Evolutionary conservation across 495 filamentous ascomycete species (phyloP).

Genomic region (Entonaema liquescens): DNA sequence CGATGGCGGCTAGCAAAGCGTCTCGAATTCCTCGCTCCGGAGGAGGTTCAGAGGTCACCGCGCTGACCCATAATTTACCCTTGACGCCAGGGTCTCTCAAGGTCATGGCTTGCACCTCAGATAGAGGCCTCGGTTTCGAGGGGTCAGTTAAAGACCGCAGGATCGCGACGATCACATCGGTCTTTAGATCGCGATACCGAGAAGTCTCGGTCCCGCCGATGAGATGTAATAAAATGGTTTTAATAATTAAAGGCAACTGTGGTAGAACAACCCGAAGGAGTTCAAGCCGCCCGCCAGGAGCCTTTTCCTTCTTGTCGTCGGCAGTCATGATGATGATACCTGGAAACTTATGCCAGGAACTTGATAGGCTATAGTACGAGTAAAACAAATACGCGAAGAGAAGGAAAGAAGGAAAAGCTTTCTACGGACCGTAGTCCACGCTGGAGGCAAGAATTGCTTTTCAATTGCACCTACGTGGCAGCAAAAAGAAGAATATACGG

Average conservation of each 20-base stretch:
- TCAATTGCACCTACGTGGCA: background rate
- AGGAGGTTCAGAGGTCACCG: conserved; percentile 63
- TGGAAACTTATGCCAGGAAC: no score
- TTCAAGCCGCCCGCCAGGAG: conserved; percentile 31
- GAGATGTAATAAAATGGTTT: conserved; percentile 72
- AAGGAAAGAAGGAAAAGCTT: background rate
- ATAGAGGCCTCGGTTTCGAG: conserved; percentile 57
- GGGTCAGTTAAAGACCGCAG: conserved; percentile 66
- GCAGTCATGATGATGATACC: conserved; percentile 14
- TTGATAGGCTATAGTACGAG: no score
- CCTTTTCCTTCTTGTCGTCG: background rate
- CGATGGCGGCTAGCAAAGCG: conserved; percentile 70
- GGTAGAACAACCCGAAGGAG: conserved; percentile 60
- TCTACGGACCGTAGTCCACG: background rate
- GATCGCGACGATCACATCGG: conserved; percentile 74
- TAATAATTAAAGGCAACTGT: conserved; percentile 72
- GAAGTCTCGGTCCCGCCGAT: conserved; percentile 71
- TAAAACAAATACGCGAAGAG: background rate
- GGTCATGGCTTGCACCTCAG: conserved; percentile 69
- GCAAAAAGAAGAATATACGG: background rate
- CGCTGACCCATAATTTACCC: conserved; percentile 82
- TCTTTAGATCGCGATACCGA: conserved; percentile 80
- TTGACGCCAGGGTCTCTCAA: conserved; percentile 73
- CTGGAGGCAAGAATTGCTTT: background rate
- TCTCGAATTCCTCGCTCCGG: conserved; percentile 65